phyloP scores from a whole-genome alignment of 164 flowering plant genomes.

The Nymphaea colorata region DNA sequence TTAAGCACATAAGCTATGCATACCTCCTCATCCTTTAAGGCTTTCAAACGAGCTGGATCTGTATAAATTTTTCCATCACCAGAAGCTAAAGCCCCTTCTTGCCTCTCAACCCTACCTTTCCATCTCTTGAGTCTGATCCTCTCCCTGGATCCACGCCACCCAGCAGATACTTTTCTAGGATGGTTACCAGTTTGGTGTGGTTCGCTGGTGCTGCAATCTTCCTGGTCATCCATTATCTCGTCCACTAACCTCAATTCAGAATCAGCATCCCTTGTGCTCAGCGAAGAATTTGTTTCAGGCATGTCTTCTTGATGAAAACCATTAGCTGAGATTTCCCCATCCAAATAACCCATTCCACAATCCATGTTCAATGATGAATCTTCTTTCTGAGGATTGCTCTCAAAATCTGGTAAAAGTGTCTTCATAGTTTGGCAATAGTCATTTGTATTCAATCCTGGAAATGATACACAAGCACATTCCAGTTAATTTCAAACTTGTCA shows the following conservation, averaged over 20 bases:
- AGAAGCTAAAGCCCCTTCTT: constrained; percentile 7
- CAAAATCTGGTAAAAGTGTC: constrained; percentile 18
- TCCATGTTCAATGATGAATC: constrained; percentile 27
- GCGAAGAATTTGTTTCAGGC: constrained; percentile 28
- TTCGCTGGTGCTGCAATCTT: constrained; percentile 85
- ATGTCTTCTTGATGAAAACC: constrained; percentile 18
- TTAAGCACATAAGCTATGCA: neutral
- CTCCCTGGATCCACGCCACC: constrained; percentile 18
- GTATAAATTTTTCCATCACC: neutral
- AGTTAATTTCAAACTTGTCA: neutral
- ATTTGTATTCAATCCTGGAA: neutral
- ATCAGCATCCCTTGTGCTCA: constrained; percentile 27
- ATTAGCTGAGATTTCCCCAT: constrained; percentile 37
- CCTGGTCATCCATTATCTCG: constrained; percentile 31
- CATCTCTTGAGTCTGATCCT: constrained; percentile 79
- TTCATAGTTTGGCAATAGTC: neutral
- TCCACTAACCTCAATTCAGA: constrained; percentile 40
- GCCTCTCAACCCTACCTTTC: constrained; percentile 68
- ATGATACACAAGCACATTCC: neutral
- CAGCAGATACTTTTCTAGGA: constrained; percentile 19
- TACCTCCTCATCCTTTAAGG: neutral
- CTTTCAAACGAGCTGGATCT: neutral
- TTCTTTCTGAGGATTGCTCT: constrained; percentile 26
- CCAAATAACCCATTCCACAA: constrained; percentile 26
- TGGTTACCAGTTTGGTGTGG: constrained; percentile 21